phyloP scores from a whole-genome alignment of 768 basidiomycete genomes.

The Pleurotus platypus region DNA sequence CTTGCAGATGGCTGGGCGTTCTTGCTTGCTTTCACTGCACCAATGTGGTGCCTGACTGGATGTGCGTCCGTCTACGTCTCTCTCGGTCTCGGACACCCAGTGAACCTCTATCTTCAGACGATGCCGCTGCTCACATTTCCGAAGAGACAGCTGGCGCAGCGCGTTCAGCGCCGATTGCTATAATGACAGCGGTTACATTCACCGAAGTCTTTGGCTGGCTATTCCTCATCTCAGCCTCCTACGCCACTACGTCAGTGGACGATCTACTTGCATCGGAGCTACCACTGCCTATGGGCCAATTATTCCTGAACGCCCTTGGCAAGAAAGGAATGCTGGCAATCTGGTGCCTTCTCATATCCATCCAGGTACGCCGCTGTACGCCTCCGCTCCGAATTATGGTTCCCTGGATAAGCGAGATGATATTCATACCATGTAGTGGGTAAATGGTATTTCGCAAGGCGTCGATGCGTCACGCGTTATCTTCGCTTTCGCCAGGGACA shows the following conservation, averaged over 20 bases:
- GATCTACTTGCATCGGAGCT: conserved; percentile 40
- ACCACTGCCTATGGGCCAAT: conserved; percentile 58
- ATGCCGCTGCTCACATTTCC: conserved; percentile 63
- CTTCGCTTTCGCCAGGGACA: conserved; percentile 53
- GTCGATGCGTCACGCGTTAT: conserved; percentile 65
- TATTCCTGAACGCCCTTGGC: conserved; percentile 52
- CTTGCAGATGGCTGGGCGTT: conserved; percentile 58
- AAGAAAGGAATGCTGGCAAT: conserved; percentile 58
- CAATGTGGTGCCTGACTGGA: conserved; percentile 66
- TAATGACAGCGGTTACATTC: conserved; percentile 47
- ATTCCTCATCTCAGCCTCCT: conserved; percentile 51
- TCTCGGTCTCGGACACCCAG: background rate
- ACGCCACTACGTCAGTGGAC: conserved; percentile 46
- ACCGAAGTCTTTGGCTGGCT: conserved; percentile 55
- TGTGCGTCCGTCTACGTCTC: conserved; percentile 32
- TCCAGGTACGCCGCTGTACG: conserved; percentile 11
- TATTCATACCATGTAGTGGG: conserved; percentile 33
- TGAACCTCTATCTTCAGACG: conserved; percentile 34
- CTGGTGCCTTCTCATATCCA: conserved; percentile 57
- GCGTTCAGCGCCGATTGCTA: conserved; percentile 55
- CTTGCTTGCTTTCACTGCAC: conserved; percentile 54
- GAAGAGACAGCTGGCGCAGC: conserved; percentile 59
- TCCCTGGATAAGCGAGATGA: background rate
- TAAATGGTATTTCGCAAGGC: conserved; percentile 61
- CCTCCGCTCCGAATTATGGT: background rate